Percentiles rank a stretch among this genome's conserved stretches.
Conservation (phyloP, 73 alveolate genomes). For the Breviolum minutum region DNA sequence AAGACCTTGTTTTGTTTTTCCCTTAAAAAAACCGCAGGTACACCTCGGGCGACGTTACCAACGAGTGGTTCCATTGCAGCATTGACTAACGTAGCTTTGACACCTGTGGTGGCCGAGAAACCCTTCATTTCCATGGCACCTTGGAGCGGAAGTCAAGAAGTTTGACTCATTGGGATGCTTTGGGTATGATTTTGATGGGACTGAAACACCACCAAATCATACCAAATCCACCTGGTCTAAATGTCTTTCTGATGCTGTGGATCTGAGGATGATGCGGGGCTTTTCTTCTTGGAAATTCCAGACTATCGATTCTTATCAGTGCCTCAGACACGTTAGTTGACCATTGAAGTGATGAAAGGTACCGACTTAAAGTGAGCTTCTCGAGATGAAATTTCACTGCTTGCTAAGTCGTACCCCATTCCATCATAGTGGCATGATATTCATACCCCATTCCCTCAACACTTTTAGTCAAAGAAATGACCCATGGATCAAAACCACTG, state of each 20-base stretch:
- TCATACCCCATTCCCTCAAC: neutral
- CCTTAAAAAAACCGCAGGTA: neutral
- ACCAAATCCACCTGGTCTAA: neutral
- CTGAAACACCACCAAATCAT: too few relatives aligned
- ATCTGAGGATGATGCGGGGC: constrained; percentile 9
- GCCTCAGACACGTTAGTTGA: neutral
- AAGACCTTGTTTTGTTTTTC: neutral
- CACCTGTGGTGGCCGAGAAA: constrained; percentile 79
- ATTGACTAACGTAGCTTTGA: constrained; percentile 61
- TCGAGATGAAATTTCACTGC: neutral
- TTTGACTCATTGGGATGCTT: neutral
- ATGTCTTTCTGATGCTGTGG: neutral
- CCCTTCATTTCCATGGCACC: constrained; percentile 67
- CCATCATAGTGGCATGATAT: neutral
- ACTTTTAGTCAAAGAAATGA: neutral
- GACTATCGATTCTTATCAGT: constrained; percentile 3
- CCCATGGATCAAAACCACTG: neutral
- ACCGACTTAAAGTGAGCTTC: neutral
- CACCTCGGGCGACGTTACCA: constrained; percentile 75
- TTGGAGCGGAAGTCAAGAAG: neutral
- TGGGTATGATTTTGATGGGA: neutral
- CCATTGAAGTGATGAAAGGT: neutral
- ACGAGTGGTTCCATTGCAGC: neutral
- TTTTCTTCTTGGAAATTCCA: constrained; percentile 20
- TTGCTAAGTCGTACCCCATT: neutral